Evolutionary conservation across 2,329 filamentous ascomycete genomes (phyloP).

Genomic region (Aspergillus japonicus): DNA sequence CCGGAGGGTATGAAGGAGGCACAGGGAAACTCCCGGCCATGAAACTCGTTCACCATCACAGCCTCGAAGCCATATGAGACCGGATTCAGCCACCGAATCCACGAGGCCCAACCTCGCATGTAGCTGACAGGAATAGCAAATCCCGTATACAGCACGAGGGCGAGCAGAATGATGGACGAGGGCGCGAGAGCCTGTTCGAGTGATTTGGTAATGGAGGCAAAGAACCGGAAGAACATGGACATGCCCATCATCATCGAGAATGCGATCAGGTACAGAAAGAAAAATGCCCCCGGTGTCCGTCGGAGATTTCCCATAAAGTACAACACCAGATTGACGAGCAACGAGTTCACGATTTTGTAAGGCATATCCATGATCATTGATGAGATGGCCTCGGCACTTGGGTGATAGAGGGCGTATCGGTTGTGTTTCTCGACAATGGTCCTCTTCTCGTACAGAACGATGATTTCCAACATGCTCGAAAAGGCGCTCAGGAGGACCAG

Average conservation of each 20-base stretch:
- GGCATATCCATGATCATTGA: slow-evolving; percentile 50
- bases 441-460: slow-evolving; percentile 19
- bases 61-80: slow-evolving; percentile 78
- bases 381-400: slow-evolving; percentile 9
- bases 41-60: slow-evolving; percentile 80
- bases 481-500: slow-evolving; percentile 81
- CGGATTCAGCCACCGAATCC: slow-evolving; percentile 77
- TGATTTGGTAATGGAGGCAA: slow-evolving; percentile 69
- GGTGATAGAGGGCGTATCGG: slow-evolving; percentile 23
- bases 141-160: slow-evolving; percentile 46
- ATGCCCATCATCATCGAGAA: slow-evolving; percentile 71
- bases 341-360: slow-evolving; percentile 68
- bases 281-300: slow-evolving; percentile 71
- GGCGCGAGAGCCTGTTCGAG: slow-evolving; percentile 55
- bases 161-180: slow-evolving; percentile 45
- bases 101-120: slow-evolving; percentile 75
- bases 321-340: slow-evolving; percentile 71
- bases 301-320: slow-evolving; percentile 85
- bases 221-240: slow-evolving; percentile 79
- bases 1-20: slow-evolving; percentile 43
- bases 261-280: slow-evolving; percentile 76
- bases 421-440: slow-evolving; percentile 21
- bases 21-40: slow-evolving; percentile 59
- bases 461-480: slow-evolving; percentile 64
- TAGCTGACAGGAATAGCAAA: slow-evolving; percentile 45